These are phyloP conservation scores for Blepharisma undulans DNA, from an alignment of 169 alveolate genomes.

Conservation along the genomic window DNA sequence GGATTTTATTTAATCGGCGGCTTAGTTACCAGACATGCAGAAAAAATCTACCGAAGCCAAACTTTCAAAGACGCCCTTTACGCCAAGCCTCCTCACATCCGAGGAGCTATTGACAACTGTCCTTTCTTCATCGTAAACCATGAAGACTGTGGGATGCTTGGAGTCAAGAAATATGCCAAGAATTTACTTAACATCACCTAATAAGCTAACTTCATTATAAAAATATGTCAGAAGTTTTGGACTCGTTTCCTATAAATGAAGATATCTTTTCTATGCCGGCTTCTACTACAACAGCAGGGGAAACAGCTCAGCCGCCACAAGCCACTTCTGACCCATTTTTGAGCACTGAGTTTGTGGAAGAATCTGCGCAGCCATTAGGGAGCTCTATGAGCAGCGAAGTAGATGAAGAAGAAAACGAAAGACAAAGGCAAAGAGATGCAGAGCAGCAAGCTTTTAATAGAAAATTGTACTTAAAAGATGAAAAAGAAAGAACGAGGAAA, in stretches of 20 bases:
- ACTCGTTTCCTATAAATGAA: neutral
- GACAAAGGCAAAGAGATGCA: neutral
- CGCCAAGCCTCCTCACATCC: neutral
- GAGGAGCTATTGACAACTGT: neutral
- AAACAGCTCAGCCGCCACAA: neutral
- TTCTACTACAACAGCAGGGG: neutral
- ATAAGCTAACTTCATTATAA: neutral
- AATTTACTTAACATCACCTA: neutral
- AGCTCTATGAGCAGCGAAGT: neutral
- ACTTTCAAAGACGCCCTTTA: neutral
- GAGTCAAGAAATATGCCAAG: neutral
- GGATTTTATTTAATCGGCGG: constrained; percentile 37
- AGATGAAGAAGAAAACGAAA: constrained; percentile 12
- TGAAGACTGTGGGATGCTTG: neutral
- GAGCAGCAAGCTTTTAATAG: neutral
- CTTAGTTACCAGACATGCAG: neutral
- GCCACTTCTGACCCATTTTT: neutral
- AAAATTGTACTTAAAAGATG: constrained; percentile 2
- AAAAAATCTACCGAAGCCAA: neutral
- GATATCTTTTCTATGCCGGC: neutral
- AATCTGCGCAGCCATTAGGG: neutral
- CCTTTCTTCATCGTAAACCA: neutral
- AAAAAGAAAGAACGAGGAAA: neutral
- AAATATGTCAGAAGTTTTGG: neutral
- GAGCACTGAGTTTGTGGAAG: neutral